A percentile compares a stretch with the other conserved stretches of the same genome.
phyloP scores from a whole-genome alignment of 768 basidiomycete genomes.

The Mycena latifolia region DNA sequence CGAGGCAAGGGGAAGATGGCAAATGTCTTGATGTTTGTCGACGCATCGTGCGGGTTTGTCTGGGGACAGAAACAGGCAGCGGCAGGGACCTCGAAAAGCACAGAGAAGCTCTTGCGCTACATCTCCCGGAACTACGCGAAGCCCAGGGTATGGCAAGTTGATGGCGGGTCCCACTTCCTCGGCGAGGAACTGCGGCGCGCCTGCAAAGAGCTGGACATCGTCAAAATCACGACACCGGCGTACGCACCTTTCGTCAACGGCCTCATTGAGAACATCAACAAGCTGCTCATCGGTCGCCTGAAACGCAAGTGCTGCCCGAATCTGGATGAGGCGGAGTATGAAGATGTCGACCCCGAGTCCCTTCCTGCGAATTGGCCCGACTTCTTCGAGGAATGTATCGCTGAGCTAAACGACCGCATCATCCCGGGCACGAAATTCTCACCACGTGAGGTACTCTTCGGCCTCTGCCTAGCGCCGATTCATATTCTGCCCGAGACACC shows the following conservation, averaged over 20 bases:
- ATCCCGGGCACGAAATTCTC: slow-evolving; percentile 1
- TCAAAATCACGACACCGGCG: slow-evolving; percentile 2
- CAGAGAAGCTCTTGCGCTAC: background rate
- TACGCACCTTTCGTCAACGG: slow-evolving; percentile 11
- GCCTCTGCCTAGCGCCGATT: slow-evolving; percentile 1
- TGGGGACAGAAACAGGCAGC: slow-evolving; percentile 15
- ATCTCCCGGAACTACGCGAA: background rate
- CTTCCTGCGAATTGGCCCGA: background rate
- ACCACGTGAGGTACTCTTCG: slow-evolving; percentile 1
- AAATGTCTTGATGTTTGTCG: background rate
- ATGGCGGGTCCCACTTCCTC: slow-evolving; percentile 8
- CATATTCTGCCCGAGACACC: slow-evolving; percentile 7
- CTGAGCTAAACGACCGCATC: background rate
- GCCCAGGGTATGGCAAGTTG: slow-evolving; percentile 8
- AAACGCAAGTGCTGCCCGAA: slow-evolving; percentile 11
- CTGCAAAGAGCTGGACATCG: too few relatives aligned
- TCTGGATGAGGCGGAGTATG: slow-evolving; percentile 5
- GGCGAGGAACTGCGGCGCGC: background rate
- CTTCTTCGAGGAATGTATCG: slow-evolving; percentile 10
- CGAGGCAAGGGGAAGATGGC: slow-evolving; percentile 11
- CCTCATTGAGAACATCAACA: slow-evolving; percentile 8
- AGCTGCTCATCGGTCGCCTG: background rate
- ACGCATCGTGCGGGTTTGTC: background rate
- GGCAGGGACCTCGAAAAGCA: background rate
- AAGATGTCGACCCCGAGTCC: background rate